Percentiles rank a stretch among this genome's conserved stretches.
These are phyloP conservation scores for Eimeria sp. DNA, from an alignment of 169 alveolate species.

Conservation along the genomic window DNA sequence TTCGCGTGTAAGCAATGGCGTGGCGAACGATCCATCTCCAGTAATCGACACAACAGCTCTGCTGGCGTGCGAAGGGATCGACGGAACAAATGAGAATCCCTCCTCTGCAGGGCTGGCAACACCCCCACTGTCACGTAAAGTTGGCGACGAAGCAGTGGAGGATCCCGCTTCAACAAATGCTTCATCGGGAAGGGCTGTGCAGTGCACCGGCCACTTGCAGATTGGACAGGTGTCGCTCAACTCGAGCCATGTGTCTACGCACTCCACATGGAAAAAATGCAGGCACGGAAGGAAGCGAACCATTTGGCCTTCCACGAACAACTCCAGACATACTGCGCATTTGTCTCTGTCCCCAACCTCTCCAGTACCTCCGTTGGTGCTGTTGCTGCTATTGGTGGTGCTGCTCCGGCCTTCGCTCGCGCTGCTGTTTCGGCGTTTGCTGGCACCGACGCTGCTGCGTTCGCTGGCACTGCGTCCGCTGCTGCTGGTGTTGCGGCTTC, in stretches of 20 bases:
- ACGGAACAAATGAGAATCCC: too few species aligned
- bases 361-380: not conserved
- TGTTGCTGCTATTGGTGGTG: not conserved
- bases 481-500: not conserved
- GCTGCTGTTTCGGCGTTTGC: not conserved
- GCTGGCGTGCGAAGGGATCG: too few species aligned
- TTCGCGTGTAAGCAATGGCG: too few species aligned
- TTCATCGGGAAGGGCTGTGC: slow-evolving; percentile 15
- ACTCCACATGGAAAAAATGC: slow-evolving; percentile 9
- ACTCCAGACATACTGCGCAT: slow-evolving; percentile 35
- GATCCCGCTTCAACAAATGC: not conserved
- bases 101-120: not conserved
- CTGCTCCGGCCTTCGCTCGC: not conserved
- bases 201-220: slow-evolving; percentile 57
- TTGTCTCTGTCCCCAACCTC: slow-evolving; percentile 21
- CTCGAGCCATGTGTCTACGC: slow-evolving; percentile 60
- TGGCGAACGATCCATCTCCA: too few species aligned
- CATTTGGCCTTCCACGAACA: slow-evolving; percentile 11
- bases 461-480: not conserved
- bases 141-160: not conserved
- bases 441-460: not conserved
- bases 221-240: slow-evolving; percentile 37
- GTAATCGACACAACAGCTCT: too few species aligned
- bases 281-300: slow-evolving; percentile 56
- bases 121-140: not conserved